Evolutionary conservation across 805 yeast species (phyloP).

Genomic region (Barnettozyma vustinii): DNA sequence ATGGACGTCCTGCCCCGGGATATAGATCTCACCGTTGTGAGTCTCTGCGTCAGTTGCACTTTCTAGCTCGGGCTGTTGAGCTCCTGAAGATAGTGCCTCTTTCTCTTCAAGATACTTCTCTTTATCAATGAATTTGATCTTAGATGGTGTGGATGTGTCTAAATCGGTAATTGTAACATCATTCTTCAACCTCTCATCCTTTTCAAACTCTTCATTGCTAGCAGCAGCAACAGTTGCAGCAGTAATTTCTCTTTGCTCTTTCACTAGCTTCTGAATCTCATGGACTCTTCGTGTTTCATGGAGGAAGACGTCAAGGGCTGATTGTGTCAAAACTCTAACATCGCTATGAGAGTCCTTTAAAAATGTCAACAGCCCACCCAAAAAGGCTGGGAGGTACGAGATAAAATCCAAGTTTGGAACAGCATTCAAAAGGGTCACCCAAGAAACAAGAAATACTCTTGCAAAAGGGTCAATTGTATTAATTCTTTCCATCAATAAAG

Average conservation of each 20-base stretch:
- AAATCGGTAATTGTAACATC: slow-evolving; percentile 16
- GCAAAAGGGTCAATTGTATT: slow-evolving; percentile 91
- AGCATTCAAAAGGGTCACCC: slow-evolving; percentile 89
- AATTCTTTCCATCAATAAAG: slow-evolving; percentile 85
- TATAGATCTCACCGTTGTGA: slow-evolving; percentile 49
- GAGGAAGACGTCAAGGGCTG: slow-evolving; percentile 65
- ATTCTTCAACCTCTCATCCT: slow-evolving; percentile 15
- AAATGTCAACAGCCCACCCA: slow-evolving; percentile 77
- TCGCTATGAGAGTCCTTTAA: slow-evolving; percentile 81
- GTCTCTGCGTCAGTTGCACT: slow-evolving; percentile 14
- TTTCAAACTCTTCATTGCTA: slow-evolving; percentile 7
- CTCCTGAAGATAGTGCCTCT: neutral
- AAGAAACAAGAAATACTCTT: slow-evolving; percentile 83
- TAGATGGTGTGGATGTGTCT: slow-evolving; percentile 23
- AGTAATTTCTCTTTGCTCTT: slow-evolving; percentile 23
- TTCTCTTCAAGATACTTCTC: neutral
- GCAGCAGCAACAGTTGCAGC: slow-evolving; percentile 8
- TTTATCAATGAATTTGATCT: slow-evolving; percentile 8
- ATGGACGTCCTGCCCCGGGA: slow-evolving; percentile 76
- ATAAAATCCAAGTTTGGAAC: slow-evolving; percentile 88
- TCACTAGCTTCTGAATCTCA: slow-evolving; percentile 54
- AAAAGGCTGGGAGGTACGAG: slow-evolving; percentile 80
- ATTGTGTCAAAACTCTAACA: slow-evolving; percentile 80
- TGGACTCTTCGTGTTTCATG: slow-evolving; percentile 78
- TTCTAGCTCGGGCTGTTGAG: neutral